These are phyloP conservation scores for Phyllosticta citribraziliensis DNA, from an alignment of 2,329 filamentous ascomycete species.

Conservation along the genomic window DNA sequence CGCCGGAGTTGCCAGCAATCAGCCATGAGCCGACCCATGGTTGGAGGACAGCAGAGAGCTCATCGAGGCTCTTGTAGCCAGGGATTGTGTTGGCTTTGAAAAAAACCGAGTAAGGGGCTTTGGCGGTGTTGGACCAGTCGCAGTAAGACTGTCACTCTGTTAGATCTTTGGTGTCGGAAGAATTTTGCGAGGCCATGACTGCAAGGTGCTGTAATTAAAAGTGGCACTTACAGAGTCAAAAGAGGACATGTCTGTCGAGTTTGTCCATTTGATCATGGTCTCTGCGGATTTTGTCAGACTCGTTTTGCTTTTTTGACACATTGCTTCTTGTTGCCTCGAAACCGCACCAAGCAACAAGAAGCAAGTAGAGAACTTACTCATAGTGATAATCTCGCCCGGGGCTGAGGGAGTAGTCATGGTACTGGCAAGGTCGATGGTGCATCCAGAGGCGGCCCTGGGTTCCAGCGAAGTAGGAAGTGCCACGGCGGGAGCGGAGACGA, in stretches of 20 bases:
- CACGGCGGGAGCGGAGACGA: background rate
- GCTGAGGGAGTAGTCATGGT: background rate
- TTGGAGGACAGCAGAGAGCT: conserved; percentile 1
- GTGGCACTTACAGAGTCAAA: conserved; percentile 4
- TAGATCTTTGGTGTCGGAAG: background rate
- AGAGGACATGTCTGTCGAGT: background rate
- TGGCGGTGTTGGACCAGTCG: conserved; percentile 5
- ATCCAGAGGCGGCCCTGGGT: conserved; percentile 1
- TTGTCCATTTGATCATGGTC: conserved; percentile 9
- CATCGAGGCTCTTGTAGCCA: background rate
- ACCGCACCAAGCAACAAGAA: background rate
- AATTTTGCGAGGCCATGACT: too few relatives aligned
- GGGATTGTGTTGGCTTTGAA: conserved; percentile 10
- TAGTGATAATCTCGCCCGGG: conserved; percentile 3
- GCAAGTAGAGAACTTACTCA: background rate
- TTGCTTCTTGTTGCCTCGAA: background rate
- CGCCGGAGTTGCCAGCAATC: background rate
- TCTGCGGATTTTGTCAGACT: background rate
- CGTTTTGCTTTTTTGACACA: too few relatives aligned
- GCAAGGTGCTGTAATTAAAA: too few relatives aligned
- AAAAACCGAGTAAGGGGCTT: conserved; percentile 4
- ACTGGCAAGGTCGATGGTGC: background rate
- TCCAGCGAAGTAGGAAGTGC: background rate
- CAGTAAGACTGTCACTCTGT: background rate
- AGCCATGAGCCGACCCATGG: conserved; percentile 7